Base-by-base conservation (phyloP, 2,329 filamentous ascomycete genomes). In the Mycosphaerella sp. region DNA sequence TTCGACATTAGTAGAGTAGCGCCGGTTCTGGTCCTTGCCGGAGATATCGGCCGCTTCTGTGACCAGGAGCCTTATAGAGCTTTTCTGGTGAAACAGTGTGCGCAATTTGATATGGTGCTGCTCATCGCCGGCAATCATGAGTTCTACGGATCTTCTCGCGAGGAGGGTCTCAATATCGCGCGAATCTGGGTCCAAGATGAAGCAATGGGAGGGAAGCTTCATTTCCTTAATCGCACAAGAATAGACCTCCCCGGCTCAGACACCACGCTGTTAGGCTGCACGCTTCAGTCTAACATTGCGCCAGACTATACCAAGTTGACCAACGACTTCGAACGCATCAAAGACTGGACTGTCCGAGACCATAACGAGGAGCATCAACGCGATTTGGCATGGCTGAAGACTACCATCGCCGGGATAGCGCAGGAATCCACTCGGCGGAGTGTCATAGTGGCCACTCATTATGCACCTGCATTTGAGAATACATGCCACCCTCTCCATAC, bases 51-150 rank as follows among this genome's bases (percentile, higher is more conserved):
- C 2, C 21, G 21, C 6, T 21, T 21, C 21, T 21, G 21, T 6
- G 71, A 78, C 57, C 74, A 75, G 55, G 69, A 73, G 3, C 61
- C 51, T 1, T 77, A 76, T 60, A 65, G 71, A 3, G 52, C 52
- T 4, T 79, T 79, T 54, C 67, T 79, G 17, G 54, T 62, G 8
- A 56, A 57, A 3, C 75, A 76, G 50, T 68, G 67, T n/a, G 55
- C 62, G 14, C 66, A 67, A 2, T 79, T 72, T 55, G 62, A 72
- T 6, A 66, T 63, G 3, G 71, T 79, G 2, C 73, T 78, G 44
- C 62, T 78, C 1, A 69, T 79, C 0, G 68, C 79, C 2, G 78
- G 76, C 0, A 79, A 79, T 59, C 76, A 79, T 57, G 77, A 80
- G 59, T 79, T 79, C 59, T 78, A 77, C 58, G 70, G 70, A 27